A percentile compares a stretch with the other conserved stretches of the same genome.
Evolutionary conservation across 2,329 filamentous ascomycete species (phyloP).

Genomic region (Bipolaris bicolor): DNA sequence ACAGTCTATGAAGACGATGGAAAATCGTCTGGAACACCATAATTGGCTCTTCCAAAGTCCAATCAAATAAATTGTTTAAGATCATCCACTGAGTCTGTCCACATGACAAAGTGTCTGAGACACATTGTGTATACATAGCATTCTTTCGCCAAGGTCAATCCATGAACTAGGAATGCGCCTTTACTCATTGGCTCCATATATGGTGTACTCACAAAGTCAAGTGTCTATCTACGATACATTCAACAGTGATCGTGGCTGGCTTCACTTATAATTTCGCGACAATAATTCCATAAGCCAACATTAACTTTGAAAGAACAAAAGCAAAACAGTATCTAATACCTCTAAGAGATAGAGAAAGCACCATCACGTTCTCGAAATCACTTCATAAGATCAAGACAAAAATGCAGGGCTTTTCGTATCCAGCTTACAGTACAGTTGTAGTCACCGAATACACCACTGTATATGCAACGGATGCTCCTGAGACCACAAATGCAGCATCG

Average conservation of each 20-base stretch:
- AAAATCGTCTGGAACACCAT: too few species aligned
- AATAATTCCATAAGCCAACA: not conserved
- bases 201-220: not conserved
- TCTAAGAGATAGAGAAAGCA: too few species aligned
- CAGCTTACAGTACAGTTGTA: not conserved
- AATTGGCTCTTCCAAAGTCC: too few species aligned
- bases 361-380: not conserved
- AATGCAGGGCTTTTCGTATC: not conserved
- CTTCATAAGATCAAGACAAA: not conserved
- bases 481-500: not conserved
- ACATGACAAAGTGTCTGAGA: too few species aligned
- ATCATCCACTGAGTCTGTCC: too few species aligned
- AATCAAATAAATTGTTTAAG: too few species aligned
- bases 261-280: not conserved
- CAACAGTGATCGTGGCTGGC: not conserved
- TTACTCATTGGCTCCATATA: not conserved
- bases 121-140: too few species aligned
- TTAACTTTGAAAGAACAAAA: too few species aligned
- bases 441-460: constrained; percentile 9
- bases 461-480: not conserved
- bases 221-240: not conserved
- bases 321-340: too few species aligned
- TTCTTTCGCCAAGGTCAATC: not conserved
- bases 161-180: not conserved
- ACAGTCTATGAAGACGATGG: too few species aligned